Conservation (phyloP, 805 yeast species). For the Saccharomycopsis sp. region DNA sequence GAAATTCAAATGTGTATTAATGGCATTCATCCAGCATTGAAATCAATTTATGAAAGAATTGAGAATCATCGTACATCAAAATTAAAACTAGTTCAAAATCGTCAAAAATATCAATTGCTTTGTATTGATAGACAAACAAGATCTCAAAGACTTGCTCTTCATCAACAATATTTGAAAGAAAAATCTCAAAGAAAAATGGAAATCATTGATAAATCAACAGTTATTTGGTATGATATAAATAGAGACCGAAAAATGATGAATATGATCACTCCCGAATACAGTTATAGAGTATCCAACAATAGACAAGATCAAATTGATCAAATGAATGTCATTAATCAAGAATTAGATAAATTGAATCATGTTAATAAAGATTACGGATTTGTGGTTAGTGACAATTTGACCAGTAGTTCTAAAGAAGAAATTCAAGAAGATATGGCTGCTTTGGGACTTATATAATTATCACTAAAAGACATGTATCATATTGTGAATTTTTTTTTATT, state of each 20-base stretch:
- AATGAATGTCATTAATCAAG: slow-evolving; percentile 54
- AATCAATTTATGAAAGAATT: slow-evolving; percentile 58
- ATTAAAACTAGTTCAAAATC: slow-evolving; percentile 37
- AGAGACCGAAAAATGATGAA: slow-evolving; percentile 81
- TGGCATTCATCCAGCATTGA: slow-evolving; percentile 87
- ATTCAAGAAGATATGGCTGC: slow-evolving; percentile 60
- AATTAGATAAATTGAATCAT: slow-evolving; percentile 62
- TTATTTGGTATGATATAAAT: slow-evolving; percentile 85
- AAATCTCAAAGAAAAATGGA: slow-evolving; percentile 55
- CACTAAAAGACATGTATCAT: too few species aligned
- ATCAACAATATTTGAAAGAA: slow-evolving; percentile 70
- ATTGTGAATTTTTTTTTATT: too few species aligned
- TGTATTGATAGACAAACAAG: slow-evolving; percentile 74
- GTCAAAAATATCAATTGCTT: slow-evolving; percentile 55
- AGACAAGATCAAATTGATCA: slow-evolving; percentile 47
- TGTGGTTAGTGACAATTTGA: slow-evolving; percentile 71
- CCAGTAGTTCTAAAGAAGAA: slow-evolving; percentile 60
- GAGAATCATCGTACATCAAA: slow-evolving; percentile 66
- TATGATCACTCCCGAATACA: slow-evolving; percentile 38
- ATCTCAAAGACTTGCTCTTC: slow-evolving; percentile 69
- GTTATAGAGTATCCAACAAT: slow-evolving; percentile 31
- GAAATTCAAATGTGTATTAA: slow-evolving; percentile 80
- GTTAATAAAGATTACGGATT: slow-evolving; percentile 59
- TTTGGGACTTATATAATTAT: slow-evolving; percentile 27
- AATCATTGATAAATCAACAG: slow-evolving; percentile 64